Conservation (phyloP, 306 rosid genomes). For the Arachis hypogaea region DNA sequence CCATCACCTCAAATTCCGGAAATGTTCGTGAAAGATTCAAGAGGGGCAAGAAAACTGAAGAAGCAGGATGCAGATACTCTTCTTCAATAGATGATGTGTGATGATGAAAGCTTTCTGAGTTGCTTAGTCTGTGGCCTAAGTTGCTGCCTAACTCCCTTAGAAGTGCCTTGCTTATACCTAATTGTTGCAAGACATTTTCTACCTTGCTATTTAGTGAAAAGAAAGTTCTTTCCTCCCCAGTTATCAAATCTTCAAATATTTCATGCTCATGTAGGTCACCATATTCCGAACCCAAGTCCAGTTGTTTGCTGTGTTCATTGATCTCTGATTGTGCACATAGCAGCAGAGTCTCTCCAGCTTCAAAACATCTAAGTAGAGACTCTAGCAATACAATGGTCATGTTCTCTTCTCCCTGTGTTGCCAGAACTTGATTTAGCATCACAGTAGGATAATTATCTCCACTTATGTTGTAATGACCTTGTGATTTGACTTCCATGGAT, state of each 20-base stretch:
- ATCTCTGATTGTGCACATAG: conserved; percentile 48
- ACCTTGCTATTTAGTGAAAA: conserved; percentile 54
- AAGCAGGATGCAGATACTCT: conserved; percentile 25
- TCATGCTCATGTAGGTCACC: conserved; percentile 52
- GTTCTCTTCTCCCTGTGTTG: conserved; percentile 40
- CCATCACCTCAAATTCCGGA: conserved; percentile 53
- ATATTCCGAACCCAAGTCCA: conserved; percentile 53
- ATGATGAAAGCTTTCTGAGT: conserved; percentile 24
- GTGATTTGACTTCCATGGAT: conserved; percentile 28
- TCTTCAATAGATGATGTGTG: conserved; percentile 30
- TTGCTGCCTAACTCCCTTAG: conserved; percentile 42
- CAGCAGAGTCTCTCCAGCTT: conserved; percentile 56
- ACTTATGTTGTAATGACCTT: conserved; percentile 29
- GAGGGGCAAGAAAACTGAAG: conserved; percentile 37
- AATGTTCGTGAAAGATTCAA: conserved; percentile 45
- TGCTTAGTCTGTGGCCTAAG: conserved; percentile 42
- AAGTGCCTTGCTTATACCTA: conserved; percentile 51
- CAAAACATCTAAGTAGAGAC: conserved; percentile 47
- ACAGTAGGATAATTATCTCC: conserved; percentile 19
- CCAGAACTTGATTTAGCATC: conserved; percentile 25
- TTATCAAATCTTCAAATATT: conserved; percentile 45
- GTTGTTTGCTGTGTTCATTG: conserved; percentile 43
- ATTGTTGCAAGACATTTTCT: conserved; percentile 55
- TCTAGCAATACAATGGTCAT: conserved; percentile 41
- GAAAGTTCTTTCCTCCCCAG: conserved; percentile 50